Evolutionary conservation across 257 asterid species (phyloP).

Genomic region (Asclepias syriaca): DNA sequence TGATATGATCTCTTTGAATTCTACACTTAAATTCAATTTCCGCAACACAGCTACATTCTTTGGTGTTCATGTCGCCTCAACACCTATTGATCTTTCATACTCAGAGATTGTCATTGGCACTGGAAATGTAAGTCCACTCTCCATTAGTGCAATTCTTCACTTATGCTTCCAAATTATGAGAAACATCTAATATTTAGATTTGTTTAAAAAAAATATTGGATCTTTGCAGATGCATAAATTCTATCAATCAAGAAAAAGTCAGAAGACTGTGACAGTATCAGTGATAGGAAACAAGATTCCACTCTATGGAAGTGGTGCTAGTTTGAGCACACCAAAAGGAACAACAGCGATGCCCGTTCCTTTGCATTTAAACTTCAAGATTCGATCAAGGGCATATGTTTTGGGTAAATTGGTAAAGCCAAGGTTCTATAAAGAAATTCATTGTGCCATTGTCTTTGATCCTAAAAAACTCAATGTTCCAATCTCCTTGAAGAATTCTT

Average conservation of each 20-base stretch:
- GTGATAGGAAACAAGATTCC: conserved; percentile 75
- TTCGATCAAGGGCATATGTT: conserved; percentile 72
- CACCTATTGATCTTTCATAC: conserved; percentile 54
- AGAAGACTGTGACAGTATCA: conserved; percentile 38
- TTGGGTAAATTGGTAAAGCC: conserved; percentile 83
- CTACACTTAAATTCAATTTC: conserved; percentile 53
- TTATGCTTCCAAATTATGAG: not conserved
- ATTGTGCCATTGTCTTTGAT: conserved; percentile 45
- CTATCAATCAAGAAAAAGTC: conserved; percentile 61
- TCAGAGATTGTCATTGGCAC: conserved; percentile 54
- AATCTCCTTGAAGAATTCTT: conserved; percentile 50
- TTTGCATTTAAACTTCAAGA: conserved; percentile 47
- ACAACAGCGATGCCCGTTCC: conserved; percentile 50
- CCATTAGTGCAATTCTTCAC: not conserved
- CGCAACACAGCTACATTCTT: conserved; percentile 66
- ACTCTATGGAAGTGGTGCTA: conserved; percentile 73
- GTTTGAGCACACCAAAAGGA: conserved; percentile 61
- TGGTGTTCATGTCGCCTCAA: conserved; percentile 70
- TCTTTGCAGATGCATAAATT: conserved; percentile 61
- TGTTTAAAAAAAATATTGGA: conserved; percentile 9
- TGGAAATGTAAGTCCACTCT: conserved; percentile 43
- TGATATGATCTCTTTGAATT: conserved; percentile 68
- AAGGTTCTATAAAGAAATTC: conserved; percentile 55
- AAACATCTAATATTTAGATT: not conserved
- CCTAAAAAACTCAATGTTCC: conserved; percentile 51